phyloP scores from a whole-genome alignment of 2,329 filamentous ascomycete genomes.

The Exophiala viscosa region DNA sequence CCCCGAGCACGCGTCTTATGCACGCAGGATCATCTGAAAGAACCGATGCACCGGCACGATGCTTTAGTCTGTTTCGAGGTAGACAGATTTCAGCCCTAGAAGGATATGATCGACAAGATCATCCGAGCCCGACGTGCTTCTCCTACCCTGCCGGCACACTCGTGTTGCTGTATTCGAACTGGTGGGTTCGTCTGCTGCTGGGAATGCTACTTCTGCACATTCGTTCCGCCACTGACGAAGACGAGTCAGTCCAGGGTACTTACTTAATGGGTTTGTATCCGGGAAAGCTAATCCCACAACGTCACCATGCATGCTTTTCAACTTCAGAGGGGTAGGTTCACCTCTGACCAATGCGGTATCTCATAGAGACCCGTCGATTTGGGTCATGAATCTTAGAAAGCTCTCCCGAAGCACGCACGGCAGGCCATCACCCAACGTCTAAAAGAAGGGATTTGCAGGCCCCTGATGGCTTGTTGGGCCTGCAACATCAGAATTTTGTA shows the following conservation, averaged over 20 bases:
- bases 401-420: background rate
- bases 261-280: background rate
- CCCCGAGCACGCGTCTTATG: background rate
- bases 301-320: constrained; percentile 10
- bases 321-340: background rate
- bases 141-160: constrained; percentile 1
- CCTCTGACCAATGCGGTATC: background rate
- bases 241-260: background rate
- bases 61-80: background rate
- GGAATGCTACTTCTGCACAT: background rate
- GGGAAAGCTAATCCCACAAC: constrained; percentile 10
- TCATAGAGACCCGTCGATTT: background rate
- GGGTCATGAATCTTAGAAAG: background rate
- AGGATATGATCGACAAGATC: constrained; percentile 20
- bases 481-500: too few relatives aligned
- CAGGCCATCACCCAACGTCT: background rate
- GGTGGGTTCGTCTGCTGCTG: constrained; percentile 7
- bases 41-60: background rate
- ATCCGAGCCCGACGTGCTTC: constrained; percentile 10
- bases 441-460: background rate
- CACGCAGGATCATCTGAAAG: background rate
- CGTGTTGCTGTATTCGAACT: background rate
- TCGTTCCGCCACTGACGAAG: constrained; percentile 13
- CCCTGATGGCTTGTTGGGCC: too few relatives aligned
- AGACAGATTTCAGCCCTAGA: background rate